A percentile compares a stretch with the other conserved stretches of the same genome.
Evolutionary conservation across 768 basidiomycete species (phyloP).

Genomic region (Russula emetica): DNA sequence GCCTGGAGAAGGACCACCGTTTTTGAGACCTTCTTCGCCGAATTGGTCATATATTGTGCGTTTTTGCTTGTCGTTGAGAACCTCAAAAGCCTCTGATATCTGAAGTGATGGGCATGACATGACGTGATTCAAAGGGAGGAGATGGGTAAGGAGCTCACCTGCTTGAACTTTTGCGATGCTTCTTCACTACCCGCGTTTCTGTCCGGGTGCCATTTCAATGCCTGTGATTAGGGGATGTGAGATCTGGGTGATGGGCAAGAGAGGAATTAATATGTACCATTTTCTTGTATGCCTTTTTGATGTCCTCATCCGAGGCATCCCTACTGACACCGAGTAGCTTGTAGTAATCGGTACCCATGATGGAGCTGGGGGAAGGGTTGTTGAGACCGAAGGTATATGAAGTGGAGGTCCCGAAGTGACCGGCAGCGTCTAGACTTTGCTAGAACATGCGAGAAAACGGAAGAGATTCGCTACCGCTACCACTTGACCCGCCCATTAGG

Average conservation of each 20-base stretch:
- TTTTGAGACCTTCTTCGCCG: conserved; percentile 92
- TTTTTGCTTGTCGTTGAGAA: conserved; percentile 83
- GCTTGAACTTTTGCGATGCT: conserved; percentile 87
- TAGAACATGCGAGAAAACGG: conserved; percentile 23
- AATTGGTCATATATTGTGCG: conserved; percentile 87
- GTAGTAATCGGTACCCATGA: conserved; percentile 89
- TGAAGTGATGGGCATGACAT: conserved; percentile 33
- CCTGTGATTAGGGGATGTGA: conserved; percentile 39
- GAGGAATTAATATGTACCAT: conserved; percentile 48
- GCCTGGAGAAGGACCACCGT: conserved; percentile 53
- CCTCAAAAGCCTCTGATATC: conserved; percentile 96
- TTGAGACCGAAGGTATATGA: background rate
- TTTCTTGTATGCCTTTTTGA: conserved; percentile 95
- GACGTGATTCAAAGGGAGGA: background rate
- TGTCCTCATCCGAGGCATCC: conserved; percentile 73
- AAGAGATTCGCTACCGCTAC: background rate
- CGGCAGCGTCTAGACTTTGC: background rate
- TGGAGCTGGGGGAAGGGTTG: conserved; percentile 6
- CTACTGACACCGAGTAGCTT: conserved; percentile 69
- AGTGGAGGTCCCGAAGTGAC: background rate
- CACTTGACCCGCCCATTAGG: too few species aligned
- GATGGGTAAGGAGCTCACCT: conserved; percentile 45
- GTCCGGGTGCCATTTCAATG: conserved; percentile 94
- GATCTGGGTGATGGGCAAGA: background rate
- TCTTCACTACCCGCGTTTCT: conserved; percentile 82